Percentiles rank a stretch among this genome's conserved stretches.
Conservation (phyloP, 352 stramenopile species). For the Poterioochromonas sp. region DNA sequence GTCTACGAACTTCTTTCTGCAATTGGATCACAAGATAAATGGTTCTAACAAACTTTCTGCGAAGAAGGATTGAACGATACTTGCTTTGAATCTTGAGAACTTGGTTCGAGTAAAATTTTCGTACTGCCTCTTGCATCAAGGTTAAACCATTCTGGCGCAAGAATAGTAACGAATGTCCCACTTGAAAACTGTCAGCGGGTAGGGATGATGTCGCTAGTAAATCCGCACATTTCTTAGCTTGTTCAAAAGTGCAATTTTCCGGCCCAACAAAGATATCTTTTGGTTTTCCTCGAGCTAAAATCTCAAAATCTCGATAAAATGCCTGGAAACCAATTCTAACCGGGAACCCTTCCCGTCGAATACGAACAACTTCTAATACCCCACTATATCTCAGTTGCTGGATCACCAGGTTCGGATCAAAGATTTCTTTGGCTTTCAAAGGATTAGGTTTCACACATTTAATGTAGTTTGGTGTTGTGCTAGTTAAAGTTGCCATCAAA, state of each 20-base stretch:
- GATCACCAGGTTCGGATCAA: constrained; percentile 61
- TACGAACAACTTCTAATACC: constrained; percentile 76
- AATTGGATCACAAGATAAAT: constrained; percentile 44
- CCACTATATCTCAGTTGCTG: constrained; percentile 78
- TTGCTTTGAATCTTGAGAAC: constrained; percentile 59
- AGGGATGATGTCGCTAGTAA: background rate
- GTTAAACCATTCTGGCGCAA: constrained; percentile 42
- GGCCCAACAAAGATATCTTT: background rate
- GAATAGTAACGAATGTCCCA: constrained; percentile 38
- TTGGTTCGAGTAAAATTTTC: constrained; percentile 33
- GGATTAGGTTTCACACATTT: constrained; percentile 88
- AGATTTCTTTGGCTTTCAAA: constrained; percentile 67
- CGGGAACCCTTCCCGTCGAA: constrained; percentile 76
- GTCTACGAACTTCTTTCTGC: background rate
- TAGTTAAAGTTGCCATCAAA: constrained; percentile 42
- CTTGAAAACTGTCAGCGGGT: constrained; percentile 32
- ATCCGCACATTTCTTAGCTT: background rate
- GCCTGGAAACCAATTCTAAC: constrained; percentile 46
- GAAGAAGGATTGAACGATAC: constrained; percentile 47
- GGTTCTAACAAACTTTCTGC: constrained; percentile 30
- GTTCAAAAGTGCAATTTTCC: background rate
- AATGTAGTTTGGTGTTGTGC: constrained; percentile 80
- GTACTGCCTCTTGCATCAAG: constrained; percentile 37
- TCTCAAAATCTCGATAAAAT: constrained; percentile 39
- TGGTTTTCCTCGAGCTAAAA: background rate